phyloP scores from a whole-genome alignment of 345 rosid genomes.

The Eucalyptus erythrocorys region DNA sequence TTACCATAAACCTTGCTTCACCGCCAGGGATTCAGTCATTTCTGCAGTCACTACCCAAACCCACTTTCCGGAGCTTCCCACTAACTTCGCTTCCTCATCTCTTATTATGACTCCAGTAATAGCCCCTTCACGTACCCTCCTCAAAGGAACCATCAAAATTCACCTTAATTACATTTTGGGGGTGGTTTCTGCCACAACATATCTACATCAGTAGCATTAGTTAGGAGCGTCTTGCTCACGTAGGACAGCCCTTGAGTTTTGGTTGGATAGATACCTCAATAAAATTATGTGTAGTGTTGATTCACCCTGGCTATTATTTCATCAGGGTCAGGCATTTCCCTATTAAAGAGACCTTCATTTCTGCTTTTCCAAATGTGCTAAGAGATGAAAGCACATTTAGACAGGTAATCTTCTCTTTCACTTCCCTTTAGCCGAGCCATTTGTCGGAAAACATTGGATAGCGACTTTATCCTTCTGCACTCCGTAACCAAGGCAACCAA shows the following conservation, averaged over 20 bases:
- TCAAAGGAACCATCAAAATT: neutral
- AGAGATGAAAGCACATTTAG: neutral
- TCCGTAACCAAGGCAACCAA: neutral
- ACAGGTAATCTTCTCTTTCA: neutral
- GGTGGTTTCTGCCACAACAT: neutral
- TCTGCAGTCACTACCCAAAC: neutral
- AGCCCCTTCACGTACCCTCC: neutral
- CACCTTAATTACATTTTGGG: neutral
- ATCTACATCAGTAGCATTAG: neutral
- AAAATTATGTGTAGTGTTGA: neutral
- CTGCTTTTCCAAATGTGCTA: neutral
- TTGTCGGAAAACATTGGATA: neutral
- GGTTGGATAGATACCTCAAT: neutral
- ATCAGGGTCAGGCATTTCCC: neutral
- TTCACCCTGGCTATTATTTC: neutral
- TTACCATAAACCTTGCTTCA: neutral
- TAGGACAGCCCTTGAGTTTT: neutral
- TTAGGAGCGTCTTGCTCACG: neutral
- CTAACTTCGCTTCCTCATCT: neutral
- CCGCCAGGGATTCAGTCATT: neutral
- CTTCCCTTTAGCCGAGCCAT: neutral
- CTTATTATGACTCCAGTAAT: neutral
- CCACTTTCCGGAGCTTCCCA: neutral
- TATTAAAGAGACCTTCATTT: neutral
- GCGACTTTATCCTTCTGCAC: neutral